Evolutionary conservation across 2,329 filamentous ascomycete genomes (phyloP), one percentile per base, ranked within the genome.

Genomic region (Aulographum hederae): DNA sequence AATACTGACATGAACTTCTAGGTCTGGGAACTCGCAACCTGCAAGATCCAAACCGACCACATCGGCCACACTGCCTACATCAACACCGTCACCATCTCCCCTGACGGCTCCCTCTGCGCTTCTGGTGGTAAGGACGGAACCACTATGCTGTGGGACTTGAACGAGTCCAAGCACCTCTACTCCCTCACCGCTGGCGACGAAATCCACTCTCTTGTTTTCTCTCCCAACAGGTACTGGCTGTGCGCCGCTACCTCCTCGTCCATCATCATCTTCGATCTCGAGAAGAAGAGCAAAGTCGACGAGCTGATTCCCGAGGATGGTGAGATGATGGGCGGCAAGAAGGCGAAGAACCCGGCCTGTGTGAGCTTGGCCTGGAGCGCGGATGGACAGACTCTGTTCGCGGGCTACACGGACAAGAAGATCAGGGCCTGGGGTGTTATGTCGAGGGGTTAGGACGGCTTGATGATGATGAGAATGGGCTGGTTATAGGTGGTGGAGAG

Each of bases 201-300:
- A 78, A 98, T 98, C 73, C 89, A 98, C 70, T 86, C 89, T 50
- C 86, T 98, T 48, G 89, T 95, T 63, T 98, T 98, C 81, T 95
- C 89, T 44, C 89, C 89, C 58, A 98, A 98, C 82, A 79, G 89
- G 63, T 98, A 98, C 82, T 98, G 89, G 89, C 78, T 98, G 50
- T 98, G 89, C 74, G 89, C 89, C 57, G 89, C 89, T 58, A 98
- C 89, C 43, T 73, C 82, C 57, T 81, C 73, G 67, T 84, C 75
- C 73, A 95, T 98, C 74, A 94, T 94, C 74, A 95, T 98, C 73
- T 98, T 98, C 69, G 89, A 98, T 58, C 76, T 98, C 49, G 89
- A 98, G 82, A 98, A 98, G 85, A 98, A 98, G 85, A 91, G 78
- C 78, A 95, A 94, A 79, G 86, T 95, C 57, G 86, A 95, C 54